phyloP scores from a whole-genome alignment of 345 rosid species.

The Salix dunnii region DNA sequence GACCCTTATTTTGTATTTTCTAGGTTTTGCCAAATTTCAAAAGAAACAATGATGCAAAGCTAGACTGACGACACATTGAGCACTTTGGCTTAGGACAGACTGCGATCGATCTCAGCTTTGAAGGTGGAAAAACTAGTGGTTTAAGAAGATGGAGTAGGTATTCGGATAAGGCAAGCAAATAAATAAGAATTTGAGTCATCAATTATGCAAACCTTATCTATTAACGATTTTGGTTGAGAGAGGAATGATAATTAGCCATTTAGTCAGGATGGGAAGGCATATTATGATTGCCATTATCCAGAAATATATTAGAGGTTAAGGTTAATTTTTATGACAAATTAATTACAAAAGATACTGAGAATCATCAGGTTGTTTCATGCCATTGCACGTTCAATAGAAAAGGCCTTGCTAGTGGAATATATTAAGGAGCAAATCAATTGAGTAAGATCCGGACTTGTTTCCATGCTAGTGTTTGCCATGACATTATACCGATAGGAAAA shows the following conservation, averaged over 20 bases:
- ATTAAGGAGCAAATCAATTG: neutral
- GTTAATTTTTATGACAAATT: neutral
- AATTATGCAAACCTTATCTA: too few species aligned
- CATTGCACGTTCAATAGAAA: too few species aligned
- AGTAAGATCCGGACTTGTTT: slow-evolving; percentile 2
- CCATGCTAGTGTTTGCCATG: neutral
- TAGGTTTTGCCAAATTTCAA: slow-evolving; percentile 6
- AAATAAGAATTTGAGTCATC: neutral
- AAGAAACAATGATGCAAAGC: slow-evolving; percentile 17
- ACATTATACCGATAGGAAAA: neutral
- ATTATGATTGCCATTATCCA: neutral
- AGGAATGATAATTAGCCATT: neutral
- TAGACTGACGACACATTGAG: slow-evolving; percentile 1
- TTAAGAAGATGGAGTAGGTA: slow-evolving; percentile 40
- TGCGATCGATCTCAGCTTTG: slow-evolving; percentile 27
- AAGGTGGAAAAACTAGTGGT: slow-evolving; percentile 32
- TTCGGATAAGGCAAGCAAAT: slow-evolving; percentile 23
- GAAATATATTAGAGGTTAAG: neutral
- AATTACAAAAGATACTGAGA: neutral
- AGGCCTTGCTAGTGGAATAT: too few species aligned
- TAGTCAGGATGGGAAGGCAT: neutral
- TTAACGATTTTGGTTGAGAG: neutral
- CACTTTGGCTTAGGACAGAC: slow-evolving; percentile 17
- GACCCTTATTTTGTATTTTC: neutral
- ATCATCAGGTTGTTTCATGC: neutral